These are phyloP conservation scores for Pezicula rhizophila DNA, from an alignment of 2,329 filamentous ascomycete species.

Conservation along the genomic window DNA sequence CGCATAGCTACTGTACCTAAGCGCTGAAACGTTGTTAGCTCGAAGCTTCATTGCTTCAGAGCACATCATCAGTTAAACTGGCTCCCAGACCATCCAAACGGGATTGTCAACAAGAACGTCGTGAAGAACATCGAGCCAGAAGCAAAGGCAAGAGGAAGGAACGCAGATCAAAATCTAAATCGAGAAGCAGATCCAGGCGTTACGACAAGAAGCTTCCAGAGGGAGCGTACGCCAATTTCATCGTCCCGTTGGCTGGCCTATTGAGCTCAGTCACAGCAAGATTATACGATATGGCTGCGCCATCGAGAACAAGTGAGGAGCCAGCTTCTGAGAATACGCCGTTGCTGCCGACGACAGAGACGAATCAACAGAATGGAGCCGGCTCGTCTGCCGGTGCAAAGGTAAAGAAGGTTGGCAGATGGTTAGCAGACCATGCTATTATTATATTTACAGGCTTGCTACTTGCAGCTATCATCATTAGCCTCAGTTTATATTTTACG, in stretches of 20 bases:
- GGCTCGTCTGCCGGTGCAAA: background rate
- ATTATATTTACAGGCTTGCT: slow-evolving; percentile 18
- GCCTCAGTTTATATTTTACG: slow-evolving; percentile 19
- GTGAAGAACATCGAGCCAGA: background rate
- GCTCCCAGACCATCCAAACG: background rate
- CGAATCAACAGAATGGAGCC: background rate
- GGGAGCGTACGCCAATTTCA: slow-evolving; percentile 13
- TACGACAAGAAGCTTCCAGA: background rate
- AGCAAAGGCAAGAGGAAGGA: slow-evolving; percentile 1
- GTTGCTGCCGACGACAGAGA: slow-evolving; percentile 13
- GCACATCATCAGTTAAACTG: slow-evolving; percentile 2
- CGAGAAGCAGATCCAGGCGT: background rate
- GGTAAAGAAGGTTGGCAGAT: slow-evolving; percentile 9
- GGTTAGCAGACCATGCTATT: slow-evolving; percentile 18
- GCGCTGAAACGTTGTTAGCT: background rate
- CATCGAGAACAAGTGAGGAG: slow-evolving; percentile 2
- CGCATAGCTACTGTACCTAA: too few species aligned
- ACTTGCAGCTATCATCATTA: slow-evolving; percentile 19
- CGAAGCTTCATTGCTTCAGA: background rate
- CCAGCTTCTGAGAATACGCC: slow-evolving; percentile 12
- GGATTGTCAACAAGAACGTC: background rate
- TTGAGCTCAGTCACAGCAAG: slow-evolving; percentile 13
- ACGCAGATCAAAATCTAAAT: slow-evolving; percentile 5
- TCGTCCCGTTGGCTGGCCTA: slow-evolving; percentile 14
- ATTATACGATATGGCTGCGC: slow-evolving; percentile 19